These are phyloP conservation scores for Coemansia sp. DNA, from an alignment of 192 early-diverging fungal species.

Conservation along the genomic window DNA sequence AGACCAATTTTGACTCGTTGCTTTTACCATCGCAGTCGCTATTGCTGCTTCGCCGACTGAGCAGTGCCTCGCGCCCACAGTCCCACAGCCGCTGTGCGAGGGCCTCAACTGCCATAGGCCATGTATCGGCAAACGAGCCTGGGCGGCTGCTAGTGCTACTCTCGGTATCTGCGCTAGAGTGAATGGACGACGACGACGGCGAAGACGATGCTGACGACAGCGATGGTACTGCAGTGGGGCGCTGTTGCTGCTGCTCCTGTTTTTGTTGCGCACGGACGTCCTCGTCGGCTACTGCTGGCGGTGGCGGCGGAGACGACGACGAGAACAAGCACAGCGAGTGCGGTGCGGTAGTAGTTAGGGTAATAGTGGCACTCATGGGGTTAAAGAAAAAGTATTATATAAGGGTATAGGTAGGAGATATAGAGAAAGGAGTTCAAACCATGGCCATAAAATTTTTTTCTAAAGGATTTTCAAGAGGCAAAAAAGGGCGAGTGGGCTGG, in stretches of 20 bases:
- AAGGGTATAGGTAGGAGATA: neutral
- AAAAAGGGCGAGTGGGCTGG: neutral
- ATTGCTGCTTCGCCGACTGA: slow-evolving; percentile 15
- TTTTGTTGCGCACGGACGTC: neutral
- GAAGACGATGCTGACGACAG: neutral
- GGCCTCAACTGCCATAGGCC: slow-evolving; percentile 37
- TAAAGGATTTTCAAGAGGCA: neutral
- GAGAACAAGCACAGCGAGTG: slow-evolving; percentile 35
- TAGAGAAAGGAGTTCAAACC: neutral
- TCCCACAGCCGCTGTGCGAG: slow-evolving; percentile 39
- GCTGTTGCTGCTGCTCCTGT: neutral
- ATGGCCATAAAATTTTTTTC: neutral
- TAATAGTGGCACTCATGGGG: slow-evolving; percentile 27
- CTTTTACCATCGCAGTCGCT: neutral
- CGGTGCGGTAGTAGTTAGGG: slow-evolving; percentile 17
- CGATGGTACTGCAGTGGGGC: slow-evolving; percentile 7
- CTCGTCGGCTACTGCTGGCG: neutral
- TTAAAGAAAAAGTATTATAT: neutral
- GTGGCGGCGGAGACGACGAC: slow-evolving; percentile 7
- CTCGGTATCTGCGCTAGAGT: neutral
- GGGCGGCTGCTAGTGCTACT: slow-evolving; percentile 9
- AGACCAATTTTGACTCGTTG: slow-evolving; percentile 13
- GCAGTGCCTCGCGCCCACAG: slow-evolving; percentile 25
- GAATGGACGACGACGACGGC: neutral
- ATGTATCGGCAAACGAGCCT: slow-evolving; percentile 16